Percentiles rank a stretch among this genome's conserved stretches.
Evolutionary conservation across 2,329 filamentous ascomycete species (phyloP).

Genomic region (Coleophoma crateriformis): DNA sequence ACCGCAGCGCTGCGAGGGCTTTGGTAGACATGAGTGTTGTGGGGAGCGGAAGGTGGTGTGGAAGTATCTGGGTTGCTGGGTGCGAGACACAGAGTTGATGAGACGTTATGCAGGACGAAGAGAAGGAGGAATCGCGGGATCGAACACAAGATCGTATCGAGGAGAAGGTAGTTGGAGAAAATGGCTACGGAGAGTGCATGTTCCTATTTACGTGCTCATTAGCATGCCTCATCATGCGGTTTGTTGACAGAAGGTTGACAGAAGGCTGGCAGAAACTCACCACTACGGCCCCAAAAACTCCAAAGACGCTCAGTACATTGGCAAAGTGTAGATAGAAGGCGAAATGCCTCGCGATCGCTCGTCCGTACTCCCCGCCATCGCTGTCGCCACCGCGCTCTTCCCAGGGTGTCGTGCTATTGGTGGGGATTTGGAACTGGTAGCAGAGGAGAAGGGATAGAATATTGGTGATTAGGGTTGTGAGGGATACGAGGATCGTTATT

Average conservation of each 20-base stretch:
- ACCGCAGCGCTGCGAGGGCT: background rate
- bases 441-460: conserved; percentile 22
- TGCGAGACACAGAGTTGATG: conserved; percentile 11
- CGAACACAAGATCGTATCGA: conserved; percentile 22
- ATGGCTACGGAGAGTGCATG: conserved; percentile 20
- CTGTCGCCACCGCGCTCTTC: too few relatives aligned
- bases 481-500: conserved; percentile 20
- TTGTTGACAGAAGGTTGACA: too few relatives aligned
- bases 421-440: conserved; percentile 21
- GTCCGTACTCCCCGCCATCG: too few relatives aligned
- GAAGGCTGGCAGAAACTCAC: conserved; percentile 24
- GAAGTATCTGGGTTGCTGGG: background rate
- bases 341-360: conserved; percentile 20
- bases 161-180: conserved; percentile 25
- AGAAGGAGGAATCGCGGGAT: conserved; percentile 23
- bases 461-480: conserved; percentile 23
- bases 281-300: conserved; percentile 35
- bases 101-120: conserved; percentile 14
- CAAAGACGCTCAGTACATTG: conserved; percentile 31
- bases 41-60: background rate
- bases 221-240: background rate
- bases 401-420: conserved; percentile 22
- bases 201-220: conserved; percentile 12
- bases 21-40: conserved; percentile 1
- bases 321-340: conserved; percentile 33